A percentile compares a stretch with the other conserved stretches of the same genome.
Conservation (phyloP, 2,329 filamentous ascomycete species). For the Alternaria dauci region DNA sequence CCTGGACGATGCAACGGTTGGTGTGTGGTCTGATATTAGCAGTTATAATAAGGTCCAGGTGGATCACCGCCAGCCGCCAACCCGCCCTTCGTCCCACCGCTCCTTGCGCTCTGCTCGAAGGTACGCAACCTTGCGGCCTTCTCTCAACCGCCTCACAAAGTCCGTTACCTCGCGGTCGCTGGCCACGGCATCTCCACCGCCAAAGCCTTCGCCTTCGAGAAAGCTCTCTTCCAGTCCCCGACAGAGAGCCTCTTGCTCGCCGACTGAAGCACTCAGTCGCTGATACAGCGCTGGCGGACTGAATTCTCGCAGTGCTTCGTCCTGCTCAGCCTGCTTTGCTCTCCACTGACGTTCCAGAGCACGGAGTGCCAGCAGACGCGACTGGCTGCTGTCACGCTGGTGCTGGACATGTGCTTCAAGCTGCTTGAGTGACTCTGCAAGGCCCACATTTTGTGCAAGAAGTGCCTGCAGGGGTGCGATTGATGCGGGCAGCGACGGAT, state of each 20-base stretch:
- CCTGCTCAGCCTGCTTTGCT: slow-evolving; percentile 87
- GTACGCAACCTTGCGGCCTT: slow-evolving; percentile 80
- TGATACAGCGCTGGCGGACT: slow-evolving; percentile 88
- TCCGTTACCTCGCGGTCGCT: slow-evolving; percentile 84
- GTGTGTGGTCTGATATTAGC: neutral
- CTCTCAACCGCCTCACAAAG: slow-evolving; percentile 82
- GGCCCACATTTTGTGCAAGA: slow-evolving; percentile 73
- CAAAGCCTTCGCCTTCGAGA: slow-evolving; percentile 66
- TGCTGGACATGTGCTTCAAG: slow-evolving; percentile 67
- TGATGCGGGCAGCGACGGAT: slow-evolving; percentile 74
- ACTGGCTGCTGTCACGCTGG: slow-evolving; percentile 76
- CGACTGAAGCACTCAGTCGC: slow-evolving; percentile 75
- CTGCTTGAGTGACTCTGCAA: slow-evolving; percentile 69
- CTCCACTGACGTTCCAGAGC: slow-evolving; percentile 93
- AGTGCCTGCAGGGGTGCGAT: slow-evolving; percentile 70
- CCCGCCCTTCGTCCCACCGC: slow-evolving; percentile 93
- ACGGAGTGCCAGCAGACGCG: slow-evolving; percentile 81
- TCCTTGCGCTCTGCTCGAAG: slow-evolving; percentile 85
- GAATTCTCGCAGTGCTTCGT: slow-evolving; percentile 82
- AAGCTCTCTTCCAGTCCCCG: slow-evolving; percentile 92
- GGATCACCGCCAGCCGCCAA: slow-evolving; percentile 81
- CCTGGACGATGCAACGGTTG: neutral
- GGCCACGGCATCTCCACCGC: slow-evolving; percentile 59
- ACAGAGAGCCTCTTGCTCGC: slow-evolving; percentile 84
- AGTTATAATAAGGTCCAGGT: neutral